Evolutionary conservation across 2,329 filamentous ascomycete genomes (phyloP), one percentile per base, ranked within the genome.

Genomic region (Capronia coronata): DNA sequence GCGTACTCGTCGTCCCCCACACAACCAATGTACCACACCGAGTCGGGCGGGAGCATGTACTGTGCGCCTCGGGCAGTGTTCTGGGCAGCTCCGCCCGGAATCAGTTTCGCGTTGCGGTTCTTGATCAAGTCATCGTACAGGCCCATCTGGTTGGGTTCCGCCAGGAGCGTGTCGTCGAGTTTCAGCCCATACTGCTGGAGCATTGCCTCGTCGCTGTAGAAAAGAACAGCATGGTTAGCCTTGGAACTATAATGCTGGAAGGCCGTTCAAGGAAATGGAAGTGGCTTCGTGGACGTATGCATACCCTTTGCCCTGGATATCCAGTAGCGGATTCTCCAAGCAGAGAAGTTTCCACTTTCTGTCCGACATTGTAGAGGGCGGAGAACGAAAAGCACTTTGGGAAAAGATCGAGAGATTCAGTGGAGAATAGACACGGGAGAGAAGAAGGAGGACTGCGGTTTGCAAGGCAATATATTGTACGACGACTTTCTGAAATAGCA

Each of bases 1-100:
- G 89, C 87, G 71, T 94, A 96, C 75, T 95, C 93, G 78, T 98
- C 93, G 65, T 91, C 83, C 60, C 93, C 93, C 50, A 94, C 88
- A 65, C 90, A 90, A 61, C 93, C 93, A 59, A 97, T 80, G 78
- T 88, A 98, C 68, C 94, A 82, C 65, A 94, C 88, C 57, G 86
- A 91, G 75, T 95, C 85, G 54, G 85, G 75, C 25, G 87, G 83
- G 49, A 98, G 87, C 59, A 97, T 83, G 78, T 98, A 98, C 82
- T 83, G 48, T 58, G 91, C 93, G 61, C 93, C 93, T 65, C 93
- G 84, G 61, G 93, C 91, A 46, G 89, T 94, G 80, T 98, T 98
- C 75, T 98, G 93, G 23, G 93, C 93, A 49, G 93, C 93, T 65
- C 93, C 93, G 59, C 93, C 93, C 47, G 93, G 89, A 66, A 97